A percentile compares a stretch with the other conserved stretches of the same genome.
Evolutionary conservation across 2,329 filamentous ascomycete genomes (phyloP).

Genomic region (Neonectria coccinea): DNA sequence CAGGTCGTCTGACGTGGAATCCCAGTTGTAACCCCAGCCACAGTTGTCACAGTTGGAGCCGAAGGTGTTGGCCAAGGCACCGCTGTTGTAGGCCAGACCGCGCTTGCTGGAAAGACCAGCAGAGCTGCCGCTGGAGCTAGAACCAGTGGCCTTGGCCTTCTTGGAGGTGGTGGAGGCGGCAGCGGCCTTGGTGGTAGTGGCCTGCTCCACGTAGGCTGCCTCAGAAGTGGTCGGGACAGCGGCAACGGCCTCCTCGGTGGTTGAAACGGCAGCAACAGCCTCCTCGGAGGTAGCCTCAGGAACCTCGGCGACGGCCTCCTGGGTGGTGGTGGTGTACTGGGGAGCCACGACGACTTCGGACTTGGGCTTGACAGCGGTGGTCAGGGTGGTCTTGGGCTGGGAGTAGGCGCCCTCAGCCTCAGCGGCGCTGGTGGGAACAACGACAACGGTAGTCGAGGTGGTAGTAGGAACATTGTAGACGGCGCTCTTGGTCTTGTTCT

Average conservation of each 20-base stretch:
- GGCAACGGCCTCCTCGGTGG: slow-evolving; percentile 2
- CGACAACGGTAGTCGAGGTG: slow-evolving; percentile 29
- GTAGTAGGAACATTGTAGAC: slow-evolving; percentile 23
- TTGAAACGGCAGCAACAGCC: not conserved
- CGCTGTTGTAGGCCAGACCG: slow-evolving; percentile 76
- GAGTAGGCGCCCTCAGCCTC: slow-evolving; percentile 17
- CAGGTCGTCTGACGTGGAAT: slow-evolving; percentile 56
- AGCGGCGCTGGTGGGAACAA: slow-evolving; percentile 24
- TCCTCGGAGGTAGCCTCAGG: slow-evolving; percentile 7
- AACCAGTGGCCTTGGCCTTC: slow-evolving; percentile 10
- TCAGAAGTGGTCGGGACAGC: slow-evolving; percentile 4
- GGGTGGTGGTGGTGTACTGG: slow-evolving; percentile 14
- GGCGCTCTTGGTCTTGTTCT: slow-evolving; percentile 7
- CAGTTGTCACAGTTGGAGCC: slow-evolving; percentile 54
- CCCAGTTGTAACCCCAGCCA: slow-evolving; percentile 79
- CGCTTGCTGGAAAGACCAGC: slow-evolving; percentile 62
- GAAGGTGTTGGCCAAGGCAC: slow-evolving; percentile 64
- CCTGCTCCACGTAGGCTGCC: not conserved
- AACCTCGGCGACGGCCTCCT: slow-evolving; percentile 10
- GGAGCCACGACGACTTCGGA: slow-evolving; percentile 12
- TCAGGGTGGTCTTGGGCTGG: slow-evolving; percentile 40
- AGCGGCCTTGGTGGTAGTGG: slow-evolving; percentile 24
- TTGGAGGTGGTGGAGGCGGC: slow-evolving; percentile 20
- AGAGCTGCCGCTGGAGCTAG: slow-evolving; percentile 26
- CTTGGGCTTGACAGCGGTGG: slow-evolving; percentile 41